Evolutionary conservation across 805 yeast species (phyloP), one percentile per base, ranked within the genome.

Genomic region (Candida vaughaniae): DNA sequence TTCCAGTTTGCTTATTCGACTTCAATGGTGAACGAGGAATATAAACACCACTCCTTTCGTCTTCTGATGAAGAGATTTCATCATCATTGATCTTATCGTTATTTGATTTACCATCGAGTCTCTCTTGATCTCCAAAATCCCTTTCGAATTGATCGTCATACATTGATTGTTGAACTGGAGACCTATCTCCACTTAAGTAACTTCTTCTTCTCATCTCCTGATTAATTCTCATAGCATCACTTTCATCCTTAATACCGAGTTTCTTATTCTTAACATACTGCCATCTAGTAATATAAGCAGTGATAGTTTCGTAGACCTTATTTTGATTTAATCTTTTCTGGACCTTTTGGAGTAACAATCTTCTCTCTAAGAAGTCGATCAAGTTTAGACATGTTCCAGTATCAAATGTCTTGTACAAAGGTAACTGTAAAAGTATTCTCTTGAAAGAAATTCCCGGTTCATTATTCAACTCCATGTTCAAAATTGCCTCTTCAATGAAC

Each of bases 341-440:
- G 23, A 84, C 74, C 44, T 74, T 78, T 47, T 78, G 79, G 29
- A 76, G 53, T 15, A 78, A 61, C 38, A 81, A 73, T 29, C 82
- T 63, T 42, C 86, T 63, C 37, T 80, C 83, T 46, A 85, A 69
- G 53, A 77, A 84, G 45, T 84, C 88, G 45, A 79, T 80, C 53
- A 85, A 69, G 33, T 82, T 82, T 45, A 87, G 66, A 57, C 95
- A 86, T 45, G 80, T 81, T 33, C 83, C 79, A 15, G 86, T 82
- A 46, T 86, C 83, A 63, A 88, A 85, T 30, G 81, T 70, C 2
- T 84, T 77, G 59, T 87, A 88, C 31, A 86, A 67, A 0, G 96
- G 95, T 25, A 89, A 67, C 47, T 78, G 80, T 20, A 78, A 59
- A 25, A 90, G 57, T 12, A 87, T 53, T 35, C 79, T 66, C 10